Evolutionary conservation across 148 eudicot genomes (phyloP), one percentile per base, ranked within the genome.

Genomic region (Suaeda aralocaspica): DNA sequence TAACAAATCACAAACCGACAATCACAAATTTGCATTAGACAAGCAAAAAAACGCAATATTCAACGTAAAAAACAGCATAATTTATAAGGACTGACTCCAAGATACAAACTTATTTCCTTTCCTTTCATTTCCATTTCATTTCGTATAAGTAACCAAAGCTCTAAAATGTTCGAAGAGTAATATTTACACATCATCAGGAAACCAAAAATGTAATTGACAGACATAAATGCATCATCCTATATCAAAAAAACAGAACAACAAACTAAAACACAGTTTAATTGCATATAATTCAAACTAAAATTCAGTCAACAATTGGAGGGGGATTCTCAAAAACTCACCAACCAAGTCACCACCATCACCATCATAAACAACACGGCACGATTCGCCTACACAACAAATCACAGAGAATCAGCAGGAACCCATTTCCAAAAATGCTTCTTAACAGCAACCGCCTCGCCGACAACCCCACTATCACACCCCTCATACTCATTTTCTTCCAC

Each of bases 351-450:
- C 44, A 60, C 16, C 21, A n/a, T 22, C 48, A 36, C 13, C 66
- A 36, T 39, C 46, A 62, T 3, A 15, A 62, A 22, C 46, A 33
- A 61, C 0, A 16, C n/a, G n/a, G 22, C 18, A 10, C 11, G 13
- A 3, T 24, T 30, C 39, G 0, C 36, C 13, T 13, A 52, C 2
- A 50, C 26, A 7, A 57, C 16, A 3, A 1, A 76, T 81, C 71
- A 89, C 58, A 84, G 55, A 0, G 85, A 80, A 84, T 81, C 78
- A 55, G 75, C 71, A 19, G 79, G 76, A 77, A 94, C 91, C 99
- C 99, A 94, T 67, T 78, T 94, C 99, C 99, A 94, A 52, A 78
- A 89, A 82, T 94, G 99, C 82, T 69, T 89, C 70, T 65, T 87
- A 59, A 89, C 88, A 18, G 80, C 75, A 70, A 91, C 80, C 1